Percentiles rank a stretch among this genome's conserved stretches.
These are phyloP conservation scores for Saccharomyces kudriavzevii DNA, from an alignment of 805 yeast genomes.

Conservation along the genomic window DNA sequence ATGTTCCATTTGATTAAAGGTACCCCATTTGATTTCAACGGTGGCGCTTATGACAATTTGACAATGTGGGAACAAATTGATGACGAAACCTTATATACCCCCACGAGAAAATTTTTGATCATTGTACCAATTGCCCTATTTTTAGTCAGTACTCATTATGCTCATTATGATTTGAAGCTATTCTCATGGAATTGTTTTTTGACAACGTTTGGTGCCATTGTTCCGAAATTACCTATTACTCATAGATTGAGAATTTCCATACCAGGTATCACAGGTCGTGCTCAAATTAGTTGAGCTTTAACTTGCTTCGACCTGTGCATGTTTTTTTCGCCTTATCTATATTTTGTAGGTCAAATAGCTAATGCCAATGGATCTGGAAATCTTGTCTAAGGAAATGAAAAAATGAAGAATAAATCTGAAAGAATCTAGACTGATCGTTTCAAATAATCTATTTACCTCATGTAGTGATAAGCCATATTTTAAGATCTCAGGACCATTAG, in stretches of 20 bases:
- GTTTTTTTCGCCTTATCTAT: not conserved
- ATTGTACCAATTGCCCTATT: slow-evolving; percentile 89
- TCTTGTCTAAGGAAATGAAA: not conserved
- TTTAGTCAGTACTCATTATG: slow-evolving; percentile 80
- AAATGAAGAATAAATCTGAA: not conserved
- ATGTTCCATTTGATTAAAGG: slow-evolving; percentile 97
- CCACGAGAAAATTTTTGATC: slow-evolving; percentile 85
- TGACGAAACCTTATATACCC: slow-evolving; percentile 94
- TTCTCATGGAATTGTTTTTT: slow-evolving; percentile 66
- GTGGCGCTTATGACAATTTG: slow-evolving; percentile 90
- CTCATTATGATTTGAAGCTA: slow-evolving; percentile 71
- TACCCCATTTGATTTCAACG: slow-evolving; percentile 92
- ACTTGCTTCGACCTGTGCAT: not conserved
- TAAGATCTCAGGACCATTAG: too few relatives aligned
- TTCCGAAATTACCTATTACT: slow-evolving; percentile 82
- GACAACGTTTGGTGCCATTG: slow-evolving; percentile 77
- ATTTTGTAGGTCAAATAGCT: not conserved
- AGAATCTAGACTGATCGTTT: not conserved
- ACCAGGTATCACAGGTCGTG: slow-evolving; percentile 39
- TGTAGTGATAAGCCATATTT: not conserved
- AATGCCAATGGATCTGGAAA: not conserved
- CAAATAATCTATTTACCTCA: not conserved
- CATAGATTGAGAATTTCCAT: slow-evolving; percentile 67
- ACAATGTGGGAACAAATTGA: slow-evolving; percentile 98
- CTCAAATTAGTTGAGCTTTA: slow-evolving; percentile 26